Base-by-base conservation (phyloP, 2,329 filamentous ascomycete genomes). In the Gaeumannomyces tritici region DNA sequence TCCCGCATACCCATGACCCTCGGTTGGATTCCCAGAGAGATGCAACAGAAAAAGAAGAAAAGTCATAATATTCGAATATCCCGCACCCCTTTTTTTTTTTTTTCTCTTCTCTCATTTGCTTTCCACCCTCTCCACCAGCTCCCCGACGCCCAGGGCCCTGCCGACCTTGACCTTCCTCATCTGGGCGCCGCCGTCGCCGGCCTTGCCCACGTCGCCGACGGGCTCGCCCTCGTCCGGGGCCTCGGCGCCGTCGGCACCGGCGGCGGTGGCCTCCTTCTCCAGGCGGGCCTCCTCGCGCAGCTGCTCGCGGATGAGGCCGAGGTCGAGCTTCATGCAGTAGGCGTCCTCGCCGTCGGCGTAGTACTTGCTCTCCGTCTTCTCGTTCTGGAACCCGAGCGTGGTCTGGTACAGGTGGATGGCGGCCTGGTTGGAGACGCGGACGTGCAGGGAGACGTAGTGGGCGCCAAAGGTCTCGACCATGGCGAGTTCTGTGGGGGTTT, bases 331-430 rank as follows among this genome's bases (percentile, higher is more conserved):
- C 95, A 99, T 99, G 72, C 87, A 90, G 73, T 87, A 96, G 51
- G 95, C 95, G 78, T 99, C 91, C 79, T 99, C 95, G 64, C 93
- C 93, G 74, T 99, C 95, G 63, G 95, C 95, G 74, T 99, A 99
- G 83, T 96, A 96, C 77, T 93, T 95, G 59, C 83, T 74, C 77
- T 96, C 91, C 13, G 89, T 86, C 79, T 92, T 95, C 67, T 95
- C 91, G 68, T 90, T 89, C 72, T 87, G 84, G 81, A 97, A 98
- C 62, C 91, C 88, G 0, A 97, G 85, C 0, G 93, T 97, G 73
- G 96, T 89, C 69, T 91, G 88, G 83, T 99, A 99, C 27, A 99
- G 84, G 70, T 90, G 90, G 65, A 96, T 85, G 29, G 95, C 95
- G 8, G 95, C 95, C 65, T 85, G 84, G 81, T 99, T 99, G 75